phyloP scores from a whole-genome alignment of 805 yeast genomes.

The Ogataea sp. region DNA sequence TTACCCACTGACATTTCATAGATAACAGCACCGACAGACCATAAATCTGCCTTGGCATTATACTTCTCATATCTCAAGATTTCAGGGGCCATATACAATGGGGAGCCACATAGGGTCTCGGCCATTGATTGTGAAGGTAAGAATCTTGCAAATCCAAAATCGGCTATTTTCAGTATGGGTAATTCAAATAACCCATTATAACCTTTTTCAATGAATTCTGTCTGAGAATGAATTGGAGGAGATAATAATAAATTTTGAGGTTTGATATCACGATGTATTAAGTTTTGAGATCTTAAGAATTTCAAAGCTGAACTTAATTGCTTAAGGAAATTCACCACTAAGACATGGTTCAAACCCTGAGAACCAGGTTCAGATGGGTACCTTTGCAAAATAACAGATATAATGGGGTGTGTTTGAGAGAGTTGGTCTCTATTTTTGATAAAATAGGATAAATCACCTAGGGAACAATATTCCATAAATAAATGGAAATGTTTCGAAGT shows the following conservation, averaged over 20 bases:
- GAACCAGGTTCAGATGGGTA: conserved; percentile 75
- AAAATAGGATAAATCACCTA: conserved; percentile 88
- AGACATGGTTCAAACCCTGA: conserved; percentile 70
- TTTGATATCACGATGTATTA: conserved; percentile 92
- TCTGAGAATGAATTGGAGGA: conserved; percentile 67
- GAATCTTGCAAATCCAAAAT: conserved; percentile 95
- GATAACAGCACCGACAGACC: conserved; percentile 97
- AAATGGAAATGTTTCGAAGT: conserved; percentile 72
- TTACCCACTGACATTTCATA: conserved; percentile 95
- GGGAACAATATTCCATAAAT: conserved; percentile 93
- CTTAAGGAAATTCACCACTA: conserved; percentile 78
- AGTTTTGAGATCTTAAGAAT: conserved; percentile 72
- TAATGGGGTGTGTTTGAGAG: conserved; percentile 66
- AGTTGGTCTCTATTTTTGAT: conserved; percentile 71
- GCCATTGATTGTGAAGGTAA: conserved; percentile 92
- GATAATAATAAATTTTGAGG: conserved; percentile 83
- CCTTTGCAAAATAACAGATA: conserved; percentile 64
- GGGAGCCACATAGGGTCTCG: conserved; percentile 96
- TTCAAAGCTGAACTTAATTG: conserved; percentile 80
- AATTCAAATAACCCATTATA: conserved; percentile 80
- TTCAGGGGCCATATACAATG: conserved; percentile 98
- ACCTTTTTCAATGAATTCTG: conserved; percentile 46
- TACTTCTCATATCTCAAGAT: conserved; percentile 89
- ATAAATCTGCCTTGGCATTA: conserved; percentile 93
- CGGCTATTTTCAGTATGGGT: conserved; percentile 90